Evolutionary conservation across 2,329 filamentous ascomycete species (phyloP).

Genomic region (Aspergillus tanneri): DNA sequence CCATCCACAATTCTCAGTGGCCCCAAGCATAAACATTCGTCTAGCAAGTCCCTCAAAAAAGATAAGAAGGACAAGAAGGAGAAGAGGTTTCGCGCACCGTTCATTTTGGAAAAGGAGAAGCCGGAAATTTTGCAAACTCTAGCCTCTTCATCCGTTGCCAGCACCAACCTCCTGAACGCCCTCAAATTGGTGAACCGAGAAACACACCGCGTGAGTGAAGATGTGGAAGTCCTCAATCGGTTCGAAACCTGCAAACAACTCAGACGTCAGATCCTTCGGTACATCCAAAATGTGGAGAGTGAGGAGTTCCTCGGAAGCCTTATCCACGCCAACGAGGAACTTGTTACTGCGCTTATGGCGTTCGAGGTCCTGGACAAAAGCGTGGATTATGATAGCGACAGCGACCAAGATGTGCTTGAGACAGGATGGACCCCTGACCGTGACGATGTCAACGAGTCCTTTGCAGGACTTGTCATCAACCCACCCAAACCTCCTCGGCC

Average conservation of each 20-base stretch:
- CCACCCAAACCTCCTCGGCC: constrained; percentile 47
- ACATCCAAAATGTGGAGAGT: constrained; percentile 86
- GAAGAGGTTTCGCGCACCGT: constrained; percentile 57
- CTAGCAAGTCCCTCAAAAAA: constrained; percentile 45
- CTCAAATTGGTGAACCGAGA: constrained; percentile 91
- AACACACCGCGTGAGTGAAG: constrained; percentile 80
- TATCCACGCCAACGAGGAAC: constrained; percentile 90
- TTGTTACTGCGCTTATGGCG: constrained; percentile 89
- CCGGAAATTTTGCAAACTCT: constrained; percentile 84
- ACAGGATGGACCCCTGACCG: constrained; percentile 31
- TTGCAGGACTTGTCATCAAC: constrained; percentile 38
- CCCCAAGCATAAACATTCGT: constrained; percentile 40
- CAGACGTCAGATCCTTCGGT: constrained; percentile 79
- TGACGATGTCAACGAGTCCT: constrained; percentile 30
- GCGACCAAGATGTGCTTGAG: constrained; percentile 55
- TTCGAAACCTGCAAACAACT: constrained; percentile 88
- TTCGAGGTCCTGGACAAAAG: constrained; percentile 84
- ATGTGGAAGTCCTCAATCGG: constrained; percentile 67
- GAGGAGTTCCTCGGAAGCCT: constrained; percentile 91
- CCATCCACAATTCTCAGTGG: constrained; percentile 38
- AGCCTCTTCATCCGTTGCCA: constrained; percentile 81
- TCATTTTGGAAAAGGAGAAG: constrained; percentile 85
- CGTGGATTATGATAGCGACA: constrained; percentile 62
- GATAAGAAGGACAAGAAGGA: constrained; percentile 48
- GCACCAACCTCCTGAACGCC: constrained; percentile 85